Conservation (phyloP, 2,329 filamentous ascomycete species). For the Coniochaeta prunicola region DNA sequence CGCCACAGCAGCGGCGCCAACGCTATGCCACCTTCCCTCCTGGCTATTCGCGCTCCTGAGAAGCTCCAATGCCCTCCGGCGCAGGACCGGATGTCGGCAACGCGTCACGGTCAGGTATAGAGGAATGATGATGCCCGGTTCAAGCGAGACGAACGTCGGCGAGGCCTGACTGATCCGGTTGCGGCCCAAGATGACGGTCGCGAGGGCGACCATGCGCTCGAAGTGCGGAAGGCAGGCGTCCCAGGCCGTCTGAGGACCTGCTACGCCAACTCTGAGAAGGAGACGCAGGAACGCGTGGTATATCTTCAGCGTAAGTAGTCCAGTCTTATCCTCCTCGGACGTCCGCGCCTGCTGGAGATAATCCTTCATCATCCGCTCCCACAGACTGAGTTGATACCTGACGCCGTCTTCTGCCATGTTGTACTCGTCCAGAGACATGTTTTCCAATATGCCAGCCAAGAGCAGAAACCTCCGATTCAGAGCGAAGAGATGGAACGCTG, state of each 20-base stretch:
- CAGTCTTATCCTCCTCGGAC: not conserved
- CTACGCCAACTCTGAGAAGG: slow-evolving; percentile 10
- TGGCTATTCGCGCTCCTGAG: slow-evolving; percentile 19
- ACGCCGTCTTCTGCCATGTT: not conserved
- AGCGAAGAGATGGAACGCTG: slow-evolving; percentile 8
- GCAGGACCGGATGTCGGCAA: slow-evolving; percentile 22
- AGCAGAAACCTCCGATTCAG: slow-evolving; percentile 10
- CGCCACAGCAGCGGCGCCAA: slow-evolving; percentile 19
- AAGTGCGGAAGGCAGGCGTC: slow-evolving; percentile 21
- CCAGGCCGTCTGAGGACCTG: slow-evolving; percentile 19
- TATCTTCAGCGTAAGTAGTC: slow-evolving; percentile 12
- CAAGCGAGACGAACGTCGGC: slow-evolving; percentile 18
- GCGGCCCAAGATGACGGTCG: slow-evolving; percentile 5
- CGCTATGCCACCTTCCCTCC: slow-evolving; percentile 25
- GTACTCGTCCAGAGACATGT: not conserved
- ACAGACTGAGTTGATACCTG: not conserved
- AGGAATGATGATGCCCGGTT: slow-evolving; percentile 23
- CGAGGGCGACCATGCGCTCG: slow-evolving; percentile 16
- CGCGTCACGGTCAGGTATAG: slow-evolving; percentile 18
- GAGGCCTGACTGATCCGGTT: not conserved
- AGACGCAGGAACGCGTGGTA: slow-evolving; percentile 20
- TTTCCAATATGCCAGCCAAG: not conserved
- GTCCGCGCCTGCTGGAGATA: not conserved
- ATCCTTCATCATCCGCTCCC: not conserved
- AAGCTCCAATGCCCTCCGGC: slow-evolving; percentile 17